These are phyloP conservation scores for Dissophora globulifera DNA, from an alignment of 192 early-diverging fungal species.

Conservation along the genomic window DNA sequence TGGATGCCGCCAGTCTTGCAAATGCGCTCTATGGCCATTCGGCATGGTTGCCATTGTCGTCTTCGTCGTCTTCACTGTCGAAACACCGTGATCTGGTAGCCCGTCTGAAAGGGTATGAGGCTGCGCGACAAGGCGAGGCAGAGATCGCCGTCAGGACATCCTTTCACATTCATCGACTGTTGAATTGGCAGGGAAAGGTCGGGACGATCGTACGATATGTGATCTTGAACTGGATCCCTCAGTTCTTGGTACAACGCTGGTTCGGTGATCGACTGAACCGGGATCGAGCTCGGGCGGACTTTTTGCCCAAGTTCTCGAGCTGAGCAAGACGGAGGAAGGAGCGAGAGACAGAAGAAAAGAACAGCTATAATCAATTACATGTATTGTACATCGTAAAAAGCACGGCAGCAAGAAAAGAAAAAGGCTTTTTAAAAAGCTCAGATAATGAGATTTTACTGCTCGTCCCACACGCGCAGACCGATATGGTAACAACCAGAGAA, in stretches of 20 bases:
- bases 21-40: slow-evolving; percentile 31
- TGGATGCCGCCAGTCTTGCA: slow-evolving; percentile 28
- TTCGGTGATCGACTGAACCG: slow-evolving; percentile 13
- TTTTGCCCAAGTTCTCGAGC: slow-evolving; percentile 14
- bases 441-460: no score
- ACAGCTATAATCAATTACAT: no score
- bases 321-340: neutral
- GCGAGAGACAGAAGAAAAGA: neutral
- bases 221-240: slow-evolving; percentile 14
- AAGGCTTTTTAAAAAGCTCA: no score
- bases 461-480: no score
- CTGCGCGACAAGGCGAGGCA: slow-evolving; percentile 11
- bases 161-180: slow-evolving; percentile 3
- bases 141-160: slow-evolving; percentile 10
- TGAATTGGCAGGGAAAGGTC: slow-evolving; percentile 25
- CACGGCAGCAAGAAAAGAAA: no score
- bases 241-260: neutral
- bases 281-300: slow-evolving; percentile 8
- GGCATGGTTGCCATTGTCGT: no score
- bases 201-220: slow-evolving; percentile 9
- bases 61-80: no score
- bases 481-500: no score
- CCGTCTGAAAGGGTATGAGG: no score
- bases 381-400: no score
- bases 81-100: no score